phyloP scores from a whole-genome alignment of 306 rosid species.

The Quercus agrifolia region DNA sequence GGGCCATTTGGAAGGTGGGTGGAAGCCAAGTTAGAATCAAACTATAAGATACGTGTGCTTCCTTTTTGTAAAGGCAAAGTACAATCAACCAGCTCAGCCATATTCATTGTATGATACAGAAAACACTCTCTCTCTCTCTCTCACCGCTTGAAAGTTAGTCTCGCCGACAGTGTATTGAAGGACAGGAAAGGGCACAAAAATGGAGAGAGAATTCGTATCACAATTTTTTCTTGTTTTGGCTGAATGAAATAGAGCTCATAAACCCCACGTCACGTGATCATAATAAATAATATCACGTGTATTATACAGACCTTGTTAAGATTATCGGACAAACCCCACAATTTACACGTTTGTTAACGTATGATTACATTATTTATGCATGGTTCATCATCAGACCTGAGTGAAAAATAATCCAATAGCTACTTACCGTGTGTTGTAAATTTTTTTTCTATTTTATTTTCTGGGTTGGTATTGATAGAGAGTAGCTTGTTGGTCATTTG shows the following conservation, averaged over 20 bases:
- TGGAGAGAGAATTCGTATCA: background rate
- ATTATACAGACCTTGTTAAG: rapidly evolving
- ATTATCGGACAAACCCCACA: too few relatives aligned
- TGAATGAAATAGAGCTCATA: too few relatives aligned
- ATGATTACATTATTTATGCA: too few relatives aligned
- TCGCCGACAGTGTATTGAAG: conserved; percentile 51
- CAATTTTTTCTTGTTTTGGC: too few relatives aligned
- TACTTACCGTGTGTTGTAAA: too few relatives aligned
- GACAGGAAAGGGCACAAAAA: background rate
- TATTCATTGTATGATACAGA: conserved; percentile 22
- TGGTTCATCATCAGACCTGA: too few relatives aligned
- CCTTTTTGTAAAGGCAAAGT: conserved; percentile 41
- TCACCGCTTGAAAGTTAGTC: background rate
- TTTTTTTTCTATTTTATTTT: too few relatives aligned
- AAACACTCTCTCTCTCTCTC: background rate
- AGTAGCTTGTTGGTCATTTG: too few relatives aligned
- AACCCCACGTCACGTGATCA: rapidly evolving
- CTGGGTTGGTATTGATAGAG: background rate
- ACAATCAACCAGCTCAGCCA: conserved; percentile 64
- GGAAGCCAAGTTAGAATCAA: conserved; percentile 38
- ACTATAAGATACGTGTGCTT: conserved; percentile 36
- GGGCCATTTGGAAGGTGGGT: conserved; percentile 61
- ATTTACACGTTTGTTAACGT: too few relatives aligned
- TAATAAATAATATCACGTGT: too few relatives aligned
- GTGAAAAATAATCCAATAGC: too few relatives aligned